Evolutionary conservation across 1,139 yeast genomes (phyloP).

Genomic region (Magnusiomyces magnusii): DNA sequence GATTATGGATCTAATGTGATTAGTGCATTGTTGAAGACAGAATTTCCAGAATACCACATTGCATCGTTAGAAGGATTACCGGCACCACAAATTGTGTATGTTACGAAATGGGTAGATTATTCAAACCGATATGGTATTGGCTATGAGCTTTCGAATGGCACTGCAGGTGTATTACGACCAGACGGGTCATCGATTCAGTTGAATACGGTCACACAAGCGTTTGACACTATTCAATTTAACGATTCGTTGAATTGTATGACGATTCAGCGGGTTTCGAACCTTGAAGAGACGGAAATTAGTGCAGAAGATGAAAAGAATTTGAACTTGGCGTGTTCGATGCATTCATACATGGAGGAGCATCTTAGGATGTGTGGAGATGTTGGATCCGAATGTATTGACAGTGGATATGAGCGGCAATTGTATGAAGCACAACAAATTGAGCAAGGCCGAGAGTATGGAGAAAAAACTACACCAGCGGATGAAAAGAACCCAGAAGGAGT

Average conservation of each 20-base stretch:
- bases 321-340: constrained; percentile 27
- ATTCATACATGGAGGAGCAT: constrained; percentile 33
- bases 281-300: constrained; percentile 4
- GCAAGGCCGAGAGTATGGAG: neutral
- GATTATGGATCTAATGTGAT: neutral
- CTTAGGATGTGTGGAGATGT: constrained; percentile 21
- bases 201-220: constrained; percentile 16
- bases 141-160: constrained; percentile 82
- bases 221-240: constrained; percentile 11
- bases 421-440: neutral
- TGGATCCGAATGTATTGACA: neutral
- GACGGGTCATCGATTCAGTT: constrained; percentile 20
- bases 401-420: neutral
- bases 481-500: constrained; percentile 4
- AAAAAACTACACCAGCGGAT: constrained; percentile 4
- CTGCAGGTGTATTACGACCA: constrained; percentile 66
- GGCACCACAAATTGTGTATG: constrained; percentile 35
- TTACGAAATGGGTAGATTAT: constrained; percentile 97
- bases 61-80: neutral
- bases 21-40: neutral
- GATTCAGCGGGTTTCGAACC: constrained; percentile 7
- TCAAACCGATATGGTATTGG: constrained; percentile 95
- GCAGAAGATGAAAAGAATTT: constrained; percentile 25
- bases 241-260: constrained; percentile 8
- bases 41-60: neutral